Evolutionary conservation across 441 rosid species (phyloP).

Genomic region (Syzygium malaccense): DNA sequence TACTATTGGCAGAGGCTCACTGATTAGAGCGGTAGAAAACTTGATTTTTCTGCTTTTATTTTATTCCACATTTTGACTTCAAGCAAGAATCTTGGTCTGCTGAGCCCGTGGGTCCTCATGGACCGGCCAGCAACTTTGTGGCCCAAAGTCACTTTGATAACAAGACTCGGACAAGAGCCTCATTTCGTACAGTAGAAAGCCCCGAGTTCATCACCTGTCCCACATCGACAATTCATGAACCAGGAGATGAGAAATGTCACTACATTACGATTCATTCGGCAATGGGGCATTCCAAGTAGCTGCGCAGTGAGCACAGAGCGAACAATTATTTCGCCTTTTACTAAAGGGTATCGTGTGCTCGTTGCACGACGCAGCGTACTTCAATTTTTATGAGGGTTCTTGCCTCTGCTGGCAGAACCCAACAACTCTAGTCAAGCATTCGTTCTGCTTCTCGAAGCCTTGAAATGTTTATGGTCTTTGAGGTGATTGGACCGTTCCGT

Average conservation of each 20-base stretch:
- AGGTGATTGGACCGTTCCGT: background rate
- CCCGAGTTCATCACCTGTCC: background rate
- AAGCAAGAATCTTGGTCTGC: background rate
- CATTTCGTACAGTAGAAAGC: background rate
- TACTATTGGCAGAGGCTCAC: background rate
- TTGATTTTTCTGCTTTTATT: background rate
- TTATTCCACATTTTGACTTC: background rate
- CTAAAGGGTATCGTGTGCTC: background rate
- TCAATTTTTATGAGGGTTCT: background rate
- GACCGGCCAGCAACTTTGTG: background rate
- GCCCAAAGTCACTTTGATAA: background rate
- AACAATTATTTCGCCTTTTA: slow-evolving; percentile 1
- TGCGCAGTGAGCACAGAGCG: background rate
- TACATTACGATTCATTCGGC: background rate
- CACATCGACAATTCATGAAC: background rate
- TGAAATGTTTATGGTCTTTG: background rate
- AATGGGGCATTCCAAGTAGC: fast-evolving
- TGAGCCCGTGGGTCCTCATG: background rate
- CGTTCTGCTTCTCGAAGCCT: background rate
- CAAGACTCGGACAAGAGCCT: background rate
- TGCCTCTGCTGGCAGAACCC: background rate
- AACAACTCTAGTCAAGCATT: background rate
- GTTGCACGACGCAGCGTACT: background rate
- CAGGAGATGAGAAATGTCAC: background rate
- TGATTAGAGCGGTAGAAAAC: background rate